phyloP scores from a whole-genome alignment of 441 rosid species.

The Aleurites moluccanus region DNA sequence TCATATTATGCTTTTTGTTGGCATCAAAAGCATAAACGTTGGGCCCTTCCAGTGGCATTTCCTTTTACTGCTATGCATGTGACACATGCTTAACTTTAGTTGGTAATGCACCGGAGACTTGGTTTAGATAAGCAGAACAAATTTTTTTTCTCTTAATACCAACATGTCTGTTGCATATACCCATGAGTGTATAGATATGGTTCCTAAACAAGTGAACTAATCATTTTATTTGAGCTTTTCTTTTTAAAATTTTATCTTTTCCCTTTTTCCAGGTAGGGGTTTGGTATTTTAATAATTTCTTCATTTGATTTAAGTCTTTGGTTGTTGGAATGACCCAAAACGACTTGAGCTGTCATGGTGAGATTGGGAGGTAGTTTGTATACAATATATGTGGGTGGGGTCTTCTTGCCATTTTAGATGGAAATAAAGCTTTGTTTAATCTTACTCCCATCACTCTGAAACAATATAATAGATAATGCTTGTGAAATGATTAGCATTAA shows the following conservation, averaged over 20 bases:
- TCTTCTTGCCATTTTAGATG: slow-evolving; percentile 18
- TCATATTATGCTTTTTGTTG: slow-evolving; percentile 10
- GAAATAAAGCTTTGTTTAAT: slow-evolving; percentile 11
- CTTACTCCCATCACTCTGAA: not conserved
- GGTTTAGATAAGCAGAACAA: slow-evolving; percentile 5
- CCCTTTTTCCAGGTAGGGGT: slow-evolving; percentile 2
- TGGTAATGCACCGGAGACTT: slow-evolving; percentile 10
- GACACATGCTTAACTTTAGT: slow-evolving; percentile 21
- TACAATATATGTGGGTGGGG: slow-evolving; percentile 23
- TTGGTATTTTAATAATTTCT: slow-evolving; percentile 6
- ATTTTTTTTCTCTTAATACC: not conserved
- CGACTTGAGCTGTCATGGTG: slow-evolving; percentile 8
- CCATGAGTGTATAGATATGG: not conserved
- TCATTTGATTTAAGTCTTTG: slow-evolving; percentile 22
- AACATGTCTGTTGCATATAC: not conserved
- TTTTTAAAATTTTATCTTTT: not conserved
- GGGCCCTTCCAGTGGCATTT: slow-evolving; percentile 26
- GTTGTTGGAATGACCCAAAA: slow-evolving; percentile 25
- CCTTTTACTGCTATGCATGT: slow-evolving; percentile 29
- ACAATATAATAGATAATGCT: slow-evolving; percentile 9
- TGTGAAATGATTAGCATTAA: slow-evolving; percentile 6
- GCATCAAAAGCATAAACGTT: slow-evolving; percentile 21
- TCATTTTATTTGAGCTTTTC: slow-evolving; percentile 4
- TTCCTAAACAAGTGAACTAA: slow-evolving; percentile 10
- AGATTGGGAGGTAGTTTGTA: slow-evolving; percentile 13